These are phyloP conservation scores for Huntiella omanensis DNA, from an alignment of 2,329 filamentous ascomycete species.

Conservation along the genomic window DNA sequence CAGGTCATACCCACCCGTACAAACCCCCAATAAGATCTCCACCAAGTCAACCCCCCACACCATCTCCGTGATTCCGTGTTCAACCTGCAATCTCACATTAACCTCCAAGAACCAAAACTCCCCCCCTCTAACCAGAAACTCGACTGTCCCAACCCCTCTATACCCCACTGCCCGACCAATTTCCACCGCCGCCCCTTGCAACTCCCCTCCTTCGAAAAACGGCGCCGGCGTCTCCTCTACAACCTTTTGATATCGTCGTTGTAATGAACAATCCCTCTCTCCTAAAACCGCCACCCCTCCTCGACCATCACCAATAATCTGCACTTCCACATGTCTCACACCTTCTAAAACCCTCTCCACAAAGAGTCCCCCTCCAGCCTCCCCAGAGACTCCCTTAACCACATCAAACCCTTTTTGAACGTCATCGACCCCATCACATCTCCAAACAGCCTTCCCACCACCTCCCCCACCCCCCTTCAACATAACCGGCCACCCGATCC, in stretches of 20 bases:
- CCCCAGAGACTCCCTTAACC: constrained; percentile 16
- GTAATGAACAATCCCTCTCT: constrained; percentile 32
- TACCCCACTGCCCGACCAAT: constrained; percentile 19
- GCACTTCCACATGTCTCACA: constrained; percentile 29
- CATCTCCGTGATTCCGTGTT: constrained; percentile 25
- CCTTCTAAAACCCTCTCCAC: constrained; percentile 24
- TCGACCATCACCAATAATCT: constrained; percentile 27
- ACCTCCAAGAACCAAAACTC: constrained; percentile 27
- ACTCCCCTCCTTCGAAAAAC: constrained; percentile 17
- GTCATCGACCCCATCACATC: constrained; percentile 13
- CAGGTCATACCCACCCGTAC: constrained; percentile 26
- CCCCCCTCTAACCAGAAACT: constrained; percentile 20
- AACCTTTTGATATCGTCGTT: constrained; percentile 32
- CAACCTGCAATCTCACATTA: constrained; percentile 26
- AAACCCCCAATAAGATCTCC: constrained; percentile 15
- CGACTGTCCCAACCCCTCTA: constrained; percentile 22
- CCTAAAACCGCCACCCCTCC: constrained; percentile 23
- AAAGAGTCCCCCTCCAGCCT: constrained; percentile 23
- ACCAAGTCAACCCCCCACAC: constrained; percentile 22
- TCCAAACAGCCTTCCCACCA: constrained; percentile 23
- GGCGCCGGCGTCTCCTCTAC: constrained; percentile 24
- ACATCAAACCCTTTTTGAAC: constrained; percentile 8
- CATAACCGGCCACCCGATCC: constrained; percentile 22
- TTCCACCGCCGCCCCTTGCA: constrained; percentile 17
- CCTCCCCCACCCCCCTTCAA: constrained; percentile 25